Conservation (phyloP, 169 alveolate genomes). For the Eimeria sp. region DNA sequence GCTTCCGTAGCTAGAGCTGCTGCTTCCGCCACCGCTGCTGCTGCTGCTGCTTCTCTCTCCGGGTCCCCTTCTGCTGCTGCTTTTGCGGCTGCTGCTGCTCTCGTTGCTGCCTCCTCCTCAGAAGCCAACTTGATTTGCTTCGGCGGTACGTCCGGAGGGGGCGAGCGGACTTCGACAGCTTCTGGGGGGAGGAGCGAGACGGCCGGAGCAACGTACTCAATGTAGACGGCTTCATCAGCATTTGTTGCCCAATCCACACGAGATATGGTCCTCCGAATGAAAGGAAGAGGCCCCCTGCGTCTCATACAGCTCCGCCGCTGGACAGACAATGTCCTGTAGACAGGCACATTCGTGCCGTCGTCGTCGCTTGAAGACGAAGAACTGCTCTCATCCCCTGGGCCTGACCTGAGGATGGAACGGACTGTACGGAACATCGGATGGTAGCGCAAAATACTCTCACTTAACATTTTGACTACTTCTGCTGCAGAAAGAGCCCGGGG, state of each 20-base stretch:
- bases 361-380: slow-evolving; percentile 55
- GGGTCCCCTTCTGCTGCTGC: slow-evolving; percentile 61
- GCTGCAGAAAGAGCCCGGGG: neutral
- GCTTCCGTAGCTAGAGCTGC: slow-evolving; percentile 19
- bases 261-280: neutral
- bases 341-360: neutral
- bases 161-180: slow-evolving; percentile 6
- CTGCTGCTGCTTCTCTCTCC: slow-evolving; percentile 28
- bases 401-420: neutral
- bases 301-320: slow-evolving; percentile 43
- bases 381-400: neutral
- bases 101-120: neutral
- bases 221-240: slow-evolving; percentile 18
- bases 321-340: slow-evolving; percentile 15
- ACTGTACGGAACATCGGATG: slow-evolving; percentile 15
- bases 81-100: slow-evolving; percentile 25
- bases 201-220: slow-evolving; percentile 37
- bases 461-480: neutral
- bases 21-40: slow-evolving; percentile 6
- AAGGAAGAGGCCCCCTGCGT: neutral
- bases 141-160: neutral
- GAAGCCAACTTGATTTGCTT: neutral
- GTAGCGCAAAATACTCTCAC: neutral
- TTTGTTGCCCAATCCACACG: slow-evolving; percentile 21
- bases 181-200: slow-evolving; percentile 33